phyloP scores from a whole-genome alignment of 1,284 basidiomycete species.

The Caloboletus inedulis region DNA sequence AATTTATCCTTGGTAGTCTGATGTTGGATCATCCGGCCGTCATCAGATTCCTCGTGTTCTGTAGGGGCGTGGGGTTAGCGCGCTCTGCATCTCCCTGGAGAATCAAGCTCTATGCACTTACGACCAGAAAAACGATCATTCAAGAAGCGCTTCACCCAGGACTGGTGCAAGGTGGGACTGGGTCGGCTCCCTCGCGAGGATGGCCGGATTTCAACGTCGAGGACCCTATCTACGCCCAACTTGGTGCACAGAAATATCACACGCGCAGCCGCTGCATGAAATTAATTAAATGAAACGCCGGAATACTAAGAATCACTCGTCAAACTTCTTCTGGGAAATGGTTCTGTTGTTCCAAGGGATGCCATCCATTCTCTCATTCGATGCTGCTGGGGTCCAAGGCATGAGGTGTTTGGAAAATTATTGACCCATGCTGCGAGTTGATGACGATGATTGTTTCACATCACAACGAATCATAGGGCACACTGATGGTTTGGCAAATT shows the following conservation, averaged over 20 bases:
- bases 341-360: neutral
- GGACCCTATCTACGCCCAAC: too few relatives aligned
- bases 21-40: neutral
- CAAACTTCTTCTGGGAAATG: neutral
- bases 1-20: neutral
- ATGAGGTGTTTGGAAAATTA: too few relatives aligned
- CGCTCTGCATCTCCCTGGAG: neutral
- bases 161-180: neutral
- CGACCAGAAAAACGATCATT: neutral
- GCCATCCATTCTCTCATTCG: neutral
- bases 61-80: too few relatives aligned
- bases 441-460: neutral
- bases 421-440: neutral
- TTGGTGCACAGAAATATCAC: too few relatives aligned
- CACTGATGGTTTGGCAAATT: too few relatives aligned
- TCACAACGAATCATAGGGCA: neutral
- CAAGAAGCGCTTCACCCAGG: neutral
- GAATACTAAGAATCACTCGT: neutral
- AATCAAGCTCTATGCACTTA: neutral
- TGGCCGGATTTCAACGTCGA: too few relatives aligned
- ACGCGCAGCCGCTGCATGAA: too few relatives aligned
- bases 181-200: neutral
- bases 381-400: neutral
- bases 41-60: neutral
- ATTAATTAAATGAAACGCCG: neutral